Conservation (phyloP, 1,139 yeast genomes). For the Nakaseomyces bracarensis region DNA sequence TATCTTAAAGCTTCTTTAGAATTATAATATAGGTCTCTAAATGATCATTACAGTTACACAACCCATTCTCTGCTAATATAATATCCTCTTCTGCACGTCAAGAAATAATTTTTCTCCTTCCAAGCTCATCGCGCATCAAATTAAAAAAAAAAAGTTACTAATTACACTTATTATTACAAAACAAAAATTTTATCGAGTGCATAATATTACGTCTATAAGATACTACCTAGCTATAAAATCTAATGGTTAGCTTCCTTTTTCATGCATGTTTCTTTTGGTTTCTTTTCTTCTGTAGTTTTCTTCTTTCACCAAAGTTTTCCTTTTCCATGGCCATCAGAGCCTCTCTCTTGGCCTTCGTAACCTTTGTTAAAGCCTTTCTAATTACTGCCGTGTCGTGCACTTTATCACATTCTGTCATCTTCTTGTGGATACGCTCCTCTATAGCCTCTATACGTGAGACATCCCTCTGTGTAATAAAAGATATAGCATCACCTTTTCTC, state of each 20-base stretch:
- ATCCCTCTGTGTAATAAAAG: conserved; percentile 80
- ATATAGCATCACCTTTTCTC: conserved; percentile 57
- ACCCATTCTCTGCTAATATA: no score
- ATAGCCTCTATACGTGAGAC: conserved; percentile 73
- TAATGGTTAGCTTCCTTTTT: no score
- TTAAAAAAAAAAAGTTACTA: no score
- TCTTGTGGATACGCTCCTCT: conserved; percentile 72
- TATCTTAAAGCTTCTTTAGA: neutral
- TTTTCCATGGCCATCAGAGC: conserved; percentile 89
- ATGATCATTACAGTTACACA: no score
- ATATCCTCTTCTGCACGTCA: no score
- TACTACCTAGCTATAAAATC: no score
- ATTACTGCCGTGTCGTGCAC: conserved; percentile 72
- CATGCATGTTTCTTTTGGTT: conserved; percentile 13
- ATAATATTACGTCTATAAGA: no score
- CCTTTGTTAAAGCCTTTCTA: conserved; percentile 55
- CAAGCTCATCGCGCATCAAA: no score
- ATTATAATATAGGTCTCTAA: no score
- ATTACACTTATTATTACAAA: no score
- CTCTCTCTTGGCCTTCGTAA: conserved; percentile 80
- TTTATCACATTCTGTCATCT: conserved; percentile 63
- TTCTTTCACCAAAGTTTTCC: conserved; percentile 76
- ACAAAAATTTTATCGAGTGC: no score
- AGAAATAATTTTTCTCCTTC: no score
- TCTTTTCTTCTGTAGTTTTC: conserved; percentile 47